Evolutionary conservation across 2,329 filamentous ascomycete species (phyloP), one percentile per base, ranked within the genome.

Genomic region (Fusarium citri): DNA sequence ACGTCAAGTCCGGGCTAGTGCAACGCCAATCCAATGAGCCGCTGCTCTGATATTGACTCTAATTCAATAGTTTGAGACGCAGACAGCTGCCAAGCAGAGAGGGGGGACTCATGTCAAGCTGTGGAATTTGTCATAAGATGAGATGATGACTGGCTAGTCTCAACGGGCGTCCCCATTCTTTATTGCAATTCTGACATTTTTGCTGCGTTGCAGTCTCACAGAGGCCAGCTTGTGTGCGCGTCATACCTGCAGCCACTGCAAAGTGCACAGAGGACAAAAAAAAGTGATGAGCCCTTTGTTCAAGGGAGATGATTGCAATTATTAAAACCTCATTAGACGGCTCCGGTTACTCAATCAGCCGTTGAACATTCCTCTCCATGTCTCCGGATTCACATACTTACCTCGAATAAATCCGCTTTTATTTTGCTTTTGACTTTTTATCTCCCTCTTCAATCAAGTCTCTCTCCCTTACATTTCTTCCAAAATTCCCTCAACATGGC

Each of bases 201-300:
- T 45, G 11, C 25, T 31, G 20, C 26, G 31, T 14, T 34, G 11
- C 8, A 22, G 49, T 66, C 46, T 51, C 56, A 62, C 49, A 51
- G 34, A 47, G 49, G 40, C 41, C 49, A 22, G 34, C 30, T 20
- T 14, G 20, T 43, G 56, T 51, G 56, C 63, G 49, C 64, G 64
- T 66, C 64, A 66, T 66, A 62, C 23, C 34, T 46, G 37, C 45
- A 66, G 49, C 63, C 63, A 67, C 34, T 46, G 12, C 25, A 28
- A 62, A 47, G 34, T 54, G n/a, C 15, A 30, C 16, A n/a, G 18
- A 31, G 37, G 11, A 12, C 30, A 45, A 30, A 12, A 37, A 45
- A 30, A 26, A 23, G 12, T 28, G 15, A 47, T 40, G 22, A 16
- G 2, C 2, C 12, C 40, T 28, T 28, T 18, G n/a, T n/a, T 22